These are phyloP conservation scores for Ganoderma boninense DNA, from an alignment of 1,284 basidiomycete species.

Conservation along the genomic window DNA sequence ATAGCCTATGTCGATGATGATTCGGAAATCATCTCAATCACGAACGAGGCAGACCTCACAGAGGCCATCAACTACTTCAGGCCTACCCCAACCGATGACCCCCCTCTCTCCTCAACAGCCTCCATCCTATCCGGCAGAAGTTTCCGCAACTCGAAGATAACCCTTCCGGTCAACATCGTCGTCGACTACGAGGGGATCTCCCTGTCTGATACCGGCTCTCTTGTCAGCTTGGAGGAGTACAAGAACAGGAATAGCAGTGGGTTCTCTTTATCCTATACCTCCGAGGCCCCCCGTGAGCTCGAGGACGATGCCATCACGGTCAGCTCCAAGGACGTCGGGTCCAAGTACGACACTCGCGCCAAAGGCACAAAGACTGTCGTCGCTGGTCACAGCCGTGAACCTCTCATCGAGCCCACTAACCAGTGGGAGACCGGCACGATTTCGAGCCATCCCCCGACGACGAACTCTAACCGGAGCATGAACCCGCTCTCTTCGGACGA, in stretches of 20 bases:
- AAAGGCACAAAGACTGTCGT: conserved; percentile 40
- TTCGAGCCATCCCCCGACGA: conserved; percentile 31
- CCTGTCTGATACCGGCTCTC: conserved; percentile 85
- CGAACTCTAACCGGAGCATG: conserved; percentile 19
- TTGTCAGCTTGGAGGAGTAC: conserved; percentile 81
- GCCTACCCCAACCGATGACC: conserved; percentile 68
- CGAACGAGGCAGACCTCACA: conserved; percentile 76
- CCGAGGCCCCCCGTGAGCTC: conserved; percentile 47
- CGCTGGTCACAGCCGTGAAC: conserved; percentile 36
- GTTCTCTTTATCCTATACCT: conserved; percentile 58
- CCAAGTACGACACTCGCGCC: conserved; percentile 38
- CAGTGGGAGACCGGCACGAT: conserved; percentile 34
- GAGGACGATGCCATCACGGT: conserved; percentile 80
- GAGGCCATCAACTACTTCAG: conserved; percentile 90
- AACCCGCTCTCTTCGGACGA: conserved; percentile 43
- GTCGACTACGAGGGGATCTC: conserved; percentile 93
- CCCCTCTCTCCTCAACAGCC: conserved; percentile 69
- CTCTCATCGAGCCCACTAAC: conserved; percentile 31
- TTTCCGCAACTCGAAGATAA: conserved; percentile 74
- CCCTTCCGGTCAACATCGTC: conserved; percentile 75
- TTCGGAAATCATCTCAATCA: conserved; percentile 75
- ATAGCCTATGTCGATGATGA: conserved; percentile 91
- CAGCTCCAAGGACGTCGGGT: conserved; percentile 69
- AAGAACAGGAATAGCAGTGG: conserved; percentile 66
- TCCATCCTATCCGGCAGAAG: conserved; percentile 80